These are phyloP conservation scores for Ettlia oleoabundans DNA, from an alignment of 139 green algal species.

Conservation along the genomic window DNA sequence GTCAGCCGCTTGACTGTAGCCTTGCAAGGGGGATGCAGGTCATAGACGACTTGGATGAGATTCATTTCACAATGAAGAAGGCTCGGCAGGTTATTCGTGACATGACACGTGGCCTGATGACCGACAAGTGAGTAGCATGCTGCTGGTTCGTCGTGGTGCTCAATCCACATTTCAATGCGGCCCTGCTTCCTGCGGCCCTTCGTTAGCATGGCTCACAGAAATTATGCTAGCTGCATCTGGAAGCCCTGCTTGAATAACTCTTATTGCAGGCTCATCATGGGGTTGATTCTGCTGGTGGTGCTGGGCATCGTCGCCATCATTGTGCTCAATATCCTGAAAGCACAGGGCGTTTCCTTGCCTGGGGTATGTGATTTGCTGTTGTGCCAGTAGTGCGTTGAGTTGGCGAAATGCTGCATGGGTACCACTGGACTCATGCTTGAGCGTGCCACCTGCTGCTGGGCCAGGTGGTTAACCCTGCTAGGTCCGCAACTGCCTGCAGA, in stretches of 20 bases:
- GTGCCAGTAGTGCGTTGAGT: too few species aligned
- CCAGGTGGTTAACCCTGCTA: too few species aligned
- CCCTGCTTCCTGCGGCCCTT: background rate
- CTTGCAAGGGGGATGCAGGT: too few species aligned
- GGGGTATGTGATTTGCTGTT: conserved; percentile 7
- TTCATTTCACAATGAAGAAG: conserved; percentile 92
- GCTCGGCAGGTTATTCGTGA: conserved; percentile 81
- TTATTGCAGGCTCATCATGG: conserved; percentile 76
- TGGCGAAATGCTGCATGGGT: background rate
- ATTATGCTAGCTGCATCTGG: too few species aligned
- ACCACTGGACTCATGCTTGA: too few species aligned
- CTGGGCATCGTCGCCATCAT: conserved; percentile 76
- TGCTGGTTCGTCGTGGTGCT: background rate
- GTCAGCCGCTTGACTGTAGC: too few species aligned
- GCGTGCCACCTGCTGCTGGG: too few species aligned
- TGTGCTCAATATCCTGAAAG: conserved; percentile 63
- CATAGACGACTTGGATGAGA: conserved; percentile 87
- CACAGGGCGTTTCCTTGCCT: conserved; percentile 1
- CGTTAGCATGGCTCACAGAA: too few species aligned
- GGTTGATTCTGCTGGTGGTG: conserved; percentile 76
- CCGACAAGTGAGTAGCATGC: conserved; percentile 76
- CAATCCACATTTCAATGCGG: background rate
- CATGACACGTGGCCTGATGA: conserved; percentile 83
- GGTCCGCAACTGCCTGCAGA: background rate
- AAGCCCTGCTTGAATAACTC: too few species aligned